These are phyloP conservation scores for Trichothecium sympodiale DNA, from an alignment of 2,329 filamentous ascomycete genomes.

Conservation along the genomic window DNA sequence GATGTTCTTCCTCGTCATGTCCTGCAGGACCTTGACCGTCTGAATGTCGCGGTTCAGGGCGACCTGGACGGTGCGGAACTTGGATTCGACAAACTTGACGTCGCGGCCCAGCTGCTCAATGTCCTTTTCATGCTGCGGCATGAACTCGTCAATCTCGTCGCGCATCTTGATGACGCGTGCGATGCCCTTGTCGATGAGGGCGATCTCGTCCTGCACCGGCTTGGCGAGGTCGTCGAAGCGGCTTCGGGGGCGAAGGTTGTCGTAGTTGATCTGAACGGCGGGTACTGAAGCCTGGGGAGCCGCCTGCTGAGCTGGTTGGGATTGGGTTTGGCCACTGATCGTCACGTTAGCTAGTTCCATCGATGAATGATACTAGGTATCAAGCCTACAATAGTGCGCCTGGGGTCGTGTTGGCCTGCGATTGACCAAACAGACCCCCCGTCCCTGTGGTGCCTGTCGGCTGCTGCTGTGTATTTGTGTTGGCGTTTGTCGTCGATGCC, in stretches of 20 bases:
- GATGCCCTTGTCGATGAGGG: constrained; percentile 69
- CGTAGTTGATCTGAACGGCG: constrained; percentile 68
- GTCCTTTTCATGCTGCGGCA: constrained; percentile 42
- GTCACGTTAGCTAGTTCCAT: background rate
- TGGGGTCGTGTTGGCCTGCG: constrained; percentile 19
- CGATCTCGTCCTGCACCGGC: constrained; percentile 67
- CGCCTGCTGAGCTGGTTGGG: constrained; percentile 11
- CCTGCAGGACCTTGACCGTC: constrained; percentile 53
- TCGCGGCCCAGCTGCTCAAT: constrained; percentile 35
- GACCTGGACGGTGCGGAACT: constrained; percentile 32
- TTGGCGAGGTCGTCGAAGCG: constrained; percentile 86
- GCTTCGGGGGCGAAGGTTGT: constrained; percentile 73
- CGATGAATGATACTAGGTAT: background rate
- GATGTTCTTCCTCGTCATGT: constrained; percentile 48
- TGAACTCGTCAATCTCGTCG: constrained; percentile 61
- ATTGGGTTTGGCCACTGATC: constrained; percentile 17
- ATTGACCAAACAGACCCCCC: constrained; percentile 20
- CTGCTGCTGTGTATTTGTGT: background rate
- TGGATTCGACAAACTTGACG: constrained; percentile 37
- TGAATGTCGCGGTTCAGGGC: constrained; percentile 45
- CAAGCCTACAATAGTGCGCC: constrained; percentile 22
- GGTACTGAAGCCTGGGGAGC: constrained; percentile 40
- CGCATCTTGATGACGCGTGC: constrained; percentile 68
- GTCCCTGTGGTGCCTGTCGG: background rate
- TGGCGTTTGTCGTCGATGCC: constrained; percentile 4